phyloP scores from a whole-genome alignment of 78 protist species.

The Dictyostelium purpureum region DNA sequence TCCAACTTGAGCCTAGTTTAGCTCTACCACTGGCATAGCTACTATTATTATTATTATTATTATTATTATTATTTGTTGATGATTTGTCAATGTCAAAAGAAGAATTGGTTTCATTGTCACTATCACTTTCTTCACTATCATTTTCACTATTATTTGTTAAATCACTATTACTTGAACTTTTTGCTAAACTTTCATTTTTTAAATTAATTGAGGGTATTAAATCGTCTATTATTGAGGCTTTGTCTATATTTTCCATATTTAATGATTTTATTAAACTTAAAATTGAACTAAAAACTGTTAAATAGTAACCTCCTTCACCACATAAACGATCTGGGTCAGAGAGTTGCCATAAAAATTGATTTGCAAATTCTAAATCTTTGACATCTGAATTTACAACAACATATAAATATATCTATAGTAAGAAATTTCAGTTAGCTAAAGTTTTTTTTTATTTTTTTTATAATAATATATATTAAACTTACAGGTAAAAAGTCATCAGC shows the following conservation, averaged over 20 bases:
- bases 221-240: slow-evolving; percentile 63
- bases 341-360: slow-evolving; percentile 71
- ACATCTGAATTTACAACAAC: slow-evolving; percentile 63
- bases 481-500: slow-evolving; percentile 78
- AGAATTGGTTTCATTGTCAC: neutral
- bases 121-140: neutral
- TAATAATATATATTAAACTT: neutral
- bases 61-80: neutral
- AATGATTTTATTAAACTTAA: slow-evolving; percentile 41
- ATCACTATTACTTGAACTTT: neutral
- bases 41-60: neutral
- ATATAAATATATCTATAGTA: slow-evolving; percentile 58
- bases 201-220: slow-evolving; percentile 41
- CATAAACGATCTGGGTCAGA: slow-evolving; percentile 62
- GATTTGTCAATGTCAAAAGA: neutral
- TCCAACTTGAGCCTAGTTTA: slow-evolving; percentile 38
- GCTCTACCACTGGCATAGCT: neutral
- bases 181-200: neutral
- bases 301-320: slow-evolving; percentile 77
- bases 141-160: no score
- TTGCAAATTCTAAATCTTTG: slow-evolving; percentile 50
- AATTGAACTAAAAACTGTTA: slow-evolving; percentile 71
- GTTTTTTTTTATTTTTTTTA: no score
- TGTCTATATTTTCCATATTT: slow-evolving; percentile 52
- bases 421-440: neutral